Evolutionary conservation across 1,284 basidiomycete species (phyloP), one percentile per base, ranked within the genome.

Genomic region (Papiliotrema terrestris): DNA sequence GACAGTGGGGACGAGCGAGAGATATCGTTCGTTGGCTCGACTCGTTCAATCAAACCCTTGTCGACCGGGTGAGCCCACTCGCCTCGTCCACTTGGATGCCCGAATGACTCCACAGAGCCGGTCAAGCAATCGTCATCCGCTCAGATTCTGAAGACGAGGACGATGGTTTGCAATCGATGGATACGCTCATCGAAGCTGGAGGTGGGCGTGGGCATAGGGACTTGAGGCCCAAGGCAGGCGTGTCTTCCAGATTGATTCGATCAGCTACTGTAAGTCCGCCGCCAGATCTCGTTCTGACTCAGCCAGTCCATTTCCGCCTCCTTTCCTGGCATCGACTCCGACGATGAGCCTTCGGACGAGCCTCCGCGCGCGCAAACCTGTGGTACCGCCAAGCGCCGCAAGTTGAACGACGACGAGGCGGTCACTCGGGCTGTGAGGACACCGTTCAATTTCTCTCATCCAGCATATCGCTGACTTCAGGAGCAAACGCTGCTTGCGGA

Each of bases 401-500:
- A 46, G 44, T 35, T 48, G 22, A 46, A 39, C 19, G 41, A 15
- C 29, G 29, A 32, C 6, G 5, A 6, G 29, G 5, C 11, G 29
- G 6, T 5, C 11, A 11, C 11, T 5, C 6, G 11, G 29, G 11
- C 5, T 32, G 29, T 32, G 11, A 6, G 9, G 13, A n/a, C 25
- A 32, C 19, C n/a, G 43, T 38, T 13, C 47, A 50, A 36, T 15
- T 19, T 20, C 22, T n/a, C 15, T 48, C n/a, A 42, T 45, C 19
- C 29, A 37, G 20, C 36, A 26, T 8, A 25, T 25, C 32, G 29
- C 45, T 47, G 4, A 47, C 14, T 36, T 11, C 45, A 47, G 45
- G 25, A 15, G 15, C 8, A 29, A 19, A n/a, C 32, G 8, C 36
- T 52, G 26, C 57, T 53, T 36, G 63, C 62, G 43, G 65, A 65